These are phyloP conservation scores for Lactarius indigo DNA, from an alignment of 768 basidiomycete species.

Conservation along the genomic window DNA sequence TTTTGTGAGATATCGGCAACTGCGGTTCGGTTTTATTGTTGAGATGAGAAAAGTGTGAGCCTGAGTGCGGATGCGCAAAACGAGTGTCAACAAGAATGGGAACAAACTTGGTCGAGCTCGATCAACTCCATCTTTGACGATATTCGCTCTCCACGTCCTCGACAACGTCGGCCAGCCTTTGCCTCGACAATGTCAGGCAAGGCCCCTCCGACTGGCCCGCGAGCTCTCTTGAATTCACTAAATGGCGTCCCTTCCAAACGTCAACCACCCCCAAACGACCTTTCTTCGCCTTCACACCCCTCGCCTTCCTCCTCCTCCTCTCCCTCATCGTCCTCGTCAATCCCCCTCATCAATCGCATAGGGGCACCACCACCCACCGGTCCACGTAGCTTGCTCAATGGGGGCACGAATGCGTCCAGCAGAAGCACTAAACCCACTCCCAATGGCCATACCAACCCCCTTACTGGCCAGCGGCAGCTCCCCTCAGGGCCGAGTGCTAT, in stretches of 20 bases:
- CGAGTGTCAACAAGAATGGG: slow-evolving; percentile 21
- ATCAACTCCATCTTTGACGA: slow-evolving; percentile 14
- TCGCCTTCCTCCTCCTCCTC: slow-evolving; percentile 30
- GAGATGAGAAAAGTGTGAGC: neutral
- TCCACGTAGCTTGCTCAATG: slow-evolving; percentile 55
- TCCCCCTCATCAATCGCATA: slow-evolving; percentile 37
- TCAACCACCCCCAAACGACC: slow-evolving; percentile 22
- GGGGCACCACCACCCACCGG: slow-evolving; percentile 61
- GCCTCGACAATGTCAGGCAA: slow-evolving; percentile 63
- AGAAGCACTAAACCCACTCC: slow-evolving; percentile 40
- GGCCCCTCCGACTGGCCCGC: slow-evolving; percentile 70
- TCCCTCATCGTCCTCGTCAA: slow-evolving; percentile 36
- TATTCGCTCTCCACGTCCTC: slow-evolving; percentile 14
- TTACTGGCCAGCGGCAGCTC: slow-evolving; percentile 29
- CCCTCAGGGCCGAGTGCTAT: slow-evolving; percentile 33
- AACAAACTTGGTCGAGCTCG: slow-evolving; percentile 6
- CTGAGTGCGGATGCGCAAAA: slow-evolving; percentile 9
- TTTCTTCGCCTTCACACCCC: slow-evolving; percentile 16
- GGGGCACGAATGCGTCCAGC: slow-evolving; percentile 25
- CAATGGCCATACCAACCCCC: slow-evolving; percentile 40
- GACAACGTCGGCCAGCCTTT: slow-evolving; percentile 24
- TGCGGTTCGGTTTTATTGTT: neutral
- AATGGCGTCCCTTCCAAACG: slow-evolving; percentile 28
- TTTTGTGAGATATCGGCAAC: neutral
- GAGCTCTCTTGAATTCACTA: slow-evolving; percentile 58